Conservation (phyloP, 768 basidiomycete genomes). For the Termitomyces sp. region DNA sequence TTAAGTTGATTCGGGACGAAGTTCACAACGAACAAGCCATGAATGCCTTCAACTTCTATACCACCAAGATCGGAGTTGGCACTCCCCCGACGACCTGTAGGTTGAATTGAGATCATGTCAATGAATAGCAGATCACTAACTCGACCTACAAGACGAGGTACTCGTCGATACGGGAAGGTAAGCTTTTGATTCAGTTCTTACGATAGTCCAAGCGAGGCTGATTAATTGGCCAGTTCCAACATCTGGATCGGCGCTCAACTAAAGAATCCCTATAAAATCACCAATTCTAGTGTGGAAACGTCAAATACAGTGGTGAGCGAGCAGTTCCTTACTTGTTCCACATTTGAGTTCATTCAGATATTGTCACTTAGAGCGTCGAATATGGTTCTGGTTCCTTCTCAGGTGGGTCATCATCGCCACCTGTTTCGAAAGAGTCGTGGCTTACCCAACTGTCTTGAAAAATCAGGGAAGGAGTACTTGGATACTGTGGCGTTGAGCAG, state of each 20-base stretch:
- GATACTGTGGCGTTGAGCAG: conserved; percentile 52
- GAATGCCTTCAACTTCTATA: conserved; percentile 36
- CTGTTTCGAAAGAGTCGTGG: background rate
- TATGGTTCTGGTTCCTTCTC: conserved; percentile 64
- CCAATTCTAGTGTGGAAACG: conserved; percentile 47
- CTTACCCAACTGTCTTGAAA: background rate
- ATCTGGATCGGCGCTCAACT: conserved; percentile 61
- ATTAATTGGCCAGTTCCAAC: conserved; percentile 45
- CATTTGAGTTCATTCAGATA: background rate
- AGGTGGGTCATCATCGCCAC: conserved; percentile 23
- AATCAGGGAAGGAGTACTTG: conserved; percentile 36
- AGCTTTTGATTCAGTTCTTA: background rate
- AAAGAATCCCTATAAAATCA: conserved; percentile 32
- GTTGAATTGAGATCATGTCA: conserved; percentile 2
- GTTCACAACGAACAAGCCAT: conserved; percentile 36
- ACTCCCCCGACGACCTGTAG: conserved; percentile 49
- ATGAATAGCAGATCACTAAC: background rate
- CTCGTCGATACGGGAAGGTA: conserved; percentile 61
- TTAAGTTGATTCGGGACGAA: conserved; percentile 10
- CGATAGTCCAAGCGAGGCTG: background rate
- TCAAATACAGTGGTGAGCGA: conserved; percentile 41
- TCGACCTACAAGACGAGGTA: conserved; percentile 36
- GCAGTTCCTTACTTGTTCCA: background rate
- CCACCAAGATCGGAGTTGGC: conserved; percentile 47
- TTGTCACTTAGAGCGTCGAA: conserved; percentile 35